Percentiles rank a stretch among this genome's conserved stretches.
These are phyloP conservation scores for Arachis monticola DNA, from an alignment of 331 rosid genomes.

Conservation along the genomic window DNA sequence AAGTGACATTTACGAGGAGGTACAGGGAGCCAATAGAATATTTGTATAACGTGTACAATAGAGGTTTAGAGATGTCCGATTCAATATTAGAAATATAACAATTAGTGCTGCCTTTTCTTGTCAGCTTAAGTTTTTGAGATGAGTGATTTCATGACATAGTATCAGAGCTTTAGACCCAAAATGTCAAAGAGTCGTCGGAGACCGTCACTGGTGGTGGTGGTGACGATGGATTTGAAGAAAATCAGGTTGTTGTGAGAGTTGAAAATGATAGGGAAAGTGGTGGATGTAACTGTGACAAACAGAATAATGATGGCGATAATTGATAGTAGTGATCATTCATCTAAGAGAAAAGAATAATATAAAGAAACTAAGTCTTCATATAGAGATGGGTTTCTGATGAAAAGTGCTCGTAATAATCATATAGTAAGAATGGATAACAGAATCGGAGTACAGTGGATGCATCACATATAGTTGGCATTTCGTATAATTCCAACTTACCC, in stretches of 20 bases:
- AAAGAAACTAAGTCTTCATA: neutral
- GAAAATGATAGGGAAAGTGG: neutral
- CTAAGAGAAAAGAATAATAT: neutral
- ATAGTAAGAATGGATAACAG: neutral
- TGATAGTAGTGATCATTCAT: neutral
- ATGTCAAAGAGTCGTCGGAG: conserved; percentile 5
- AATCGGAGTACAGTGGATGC: neutral
- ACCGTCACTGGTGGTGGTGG: conserved; percentile 10
- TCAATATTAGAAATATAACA: no score
- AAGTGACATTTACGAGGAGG: neutral
- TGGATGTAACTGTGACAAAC: neutral
- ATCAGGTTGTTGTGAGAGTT: conserved; percentile 33
- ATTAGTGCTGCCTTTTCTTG: no score
- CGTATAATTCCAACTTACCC: no score
- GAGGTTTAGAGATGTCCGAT: no score
- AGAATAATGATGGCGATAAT: no score
- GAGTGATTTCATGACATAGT: no score
- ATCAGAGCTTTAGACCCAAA: no score
- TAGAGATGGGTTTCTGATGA: neutral
- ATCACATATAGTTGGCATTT: neutral
- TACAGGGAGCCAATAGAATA: no score
- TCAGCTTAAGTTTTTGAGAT: no score
- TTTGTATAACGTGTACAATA: no score
- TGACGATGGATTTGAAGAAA: neutral
- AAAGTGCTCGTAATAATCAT: neutral